These are phyloP conservation scores for Flaveria linearis DNA, from an alignment of 129 eudicot genomes.

Conservation along the genomic window DNA sequence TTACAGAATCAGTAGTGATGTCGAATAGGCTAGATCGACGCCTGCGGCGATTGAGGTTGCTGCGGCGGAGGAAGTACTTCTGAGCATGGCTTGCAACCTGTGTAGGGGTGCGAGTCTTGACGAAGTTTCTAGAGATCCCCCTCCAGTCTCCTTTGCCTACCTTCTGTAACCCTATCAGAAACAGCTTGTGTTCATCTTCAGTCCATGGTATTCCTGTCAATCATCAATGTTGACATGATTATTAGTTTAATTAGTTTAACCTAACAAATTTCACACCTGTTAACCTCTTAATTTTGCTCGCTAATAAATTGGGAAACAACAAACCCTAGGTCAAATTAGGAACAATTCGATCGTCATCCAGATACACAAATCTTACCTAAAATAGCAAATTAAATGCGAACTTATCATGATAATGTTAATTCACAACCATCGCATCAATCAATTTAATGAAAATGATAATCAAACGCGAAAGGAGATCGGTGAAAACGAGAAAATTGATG, in stretches of 20 bases:
- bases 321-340: background rate
- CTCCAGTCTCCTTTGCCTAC: slow-evolving; percentile 69
- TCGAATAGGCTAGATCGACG: slow-evolving; percentile 61
- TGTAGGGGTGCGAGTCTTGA: slow-evolving; percentile 55
- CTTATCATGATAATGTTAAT: background rate
- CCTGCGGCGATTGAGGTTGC: slow-evolving; percentile 52
- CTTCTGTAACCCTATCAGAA: slow-evolving; percentile 51
- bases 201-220: slow-evolving; percentile 59
- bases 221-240: slow-evolving; percentile 16
- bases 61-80: slow-evolving; percentile 58
- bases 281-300: background rate
- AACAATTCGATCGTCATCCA: background rate
- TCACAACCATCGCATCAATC: background rate
- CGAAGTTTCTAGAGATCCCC: slow-evolving; percentile 61
- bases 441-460: slow-evolving; percentile 8
- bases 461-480: background rate
- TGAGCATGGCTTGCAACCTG: slow-evolving; percentile 70
- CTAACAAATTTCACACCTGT: no score
- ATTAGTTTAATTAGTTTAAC: background rate
- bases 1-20: slow-evolving; percentile 56
- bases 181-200: slow-evolving; percentile 61
- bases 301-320: background rate
- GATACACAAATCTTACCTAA: background rate
- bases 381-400: background rate
- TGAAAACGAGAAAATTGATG: background rate